Percentiles rank a stretch among this genome's conserved stretches.
These are phyloP conservation scores for Houttuynia cordata DNA, from an alignment of 164 flowering plant species.

Conservation along the genomic window DNA sequence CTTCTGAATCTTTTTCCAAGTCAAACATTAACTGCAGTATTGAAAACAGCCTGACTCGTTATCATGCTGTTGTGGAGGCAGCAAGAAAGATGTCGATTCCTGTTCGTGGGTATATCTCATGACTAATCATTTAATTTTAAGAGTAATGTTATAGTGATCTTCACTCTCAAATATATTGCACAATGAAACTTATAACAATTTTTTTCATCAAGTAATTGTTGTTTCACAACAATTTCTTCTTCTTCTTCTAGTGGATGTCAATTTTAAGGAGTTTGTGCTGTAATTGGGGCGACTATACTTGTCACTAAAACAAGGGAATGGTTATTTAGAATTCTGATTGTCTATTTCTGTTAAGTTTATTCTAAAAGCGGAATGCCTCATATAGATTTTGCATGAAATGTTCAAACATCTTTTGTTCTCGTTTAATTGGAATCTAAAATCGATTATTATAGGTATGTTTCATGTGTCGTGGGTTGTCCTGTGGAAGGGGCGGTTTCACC, in stretches of 20 bases:
- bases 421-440: background rate
- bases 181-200: too few species aligned
- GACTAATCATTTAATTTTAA: background rate
- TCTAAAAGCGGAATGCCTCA: too few species aligned
- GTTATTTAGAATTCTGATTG: background rate
- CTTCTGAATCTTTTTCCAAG: slow-evolving; percentile 91
- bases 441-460: slow-evolving; percentile 50
- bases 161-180: too few species aligned
- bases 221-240: too few species aligned
- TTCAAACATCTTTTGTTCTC: background rate
- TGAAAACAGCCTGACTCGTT: slow-evolving; percentile 79
- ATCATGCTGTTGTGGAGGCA: slow-evolving; percentile 63
- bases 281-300: too few species aligned
- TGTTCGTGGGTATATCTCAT: slow-evolving; percentile 70
- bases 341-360: background rate
- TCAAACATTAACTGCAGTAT: slow-evolving; percentile 92
- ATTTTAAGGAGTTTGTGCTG: too few species aligned
- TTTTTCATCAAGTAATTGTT: background rate
- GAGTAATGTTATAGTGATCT: too few species aligned
- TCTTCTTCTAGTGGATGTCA: background rate
- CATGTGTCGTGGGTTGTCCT: slow-evolving; percentile 94
- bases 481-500: slow-evolving; percentile 80
- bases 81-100: slow-evolving; percentile 75
- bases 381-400: background rate
- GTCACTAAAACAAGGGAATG: too few species aligned